phyloP scores from a whole-genome alignment of 176 grass and related monocot genomes.

The Hordeum marinum region DNA sequence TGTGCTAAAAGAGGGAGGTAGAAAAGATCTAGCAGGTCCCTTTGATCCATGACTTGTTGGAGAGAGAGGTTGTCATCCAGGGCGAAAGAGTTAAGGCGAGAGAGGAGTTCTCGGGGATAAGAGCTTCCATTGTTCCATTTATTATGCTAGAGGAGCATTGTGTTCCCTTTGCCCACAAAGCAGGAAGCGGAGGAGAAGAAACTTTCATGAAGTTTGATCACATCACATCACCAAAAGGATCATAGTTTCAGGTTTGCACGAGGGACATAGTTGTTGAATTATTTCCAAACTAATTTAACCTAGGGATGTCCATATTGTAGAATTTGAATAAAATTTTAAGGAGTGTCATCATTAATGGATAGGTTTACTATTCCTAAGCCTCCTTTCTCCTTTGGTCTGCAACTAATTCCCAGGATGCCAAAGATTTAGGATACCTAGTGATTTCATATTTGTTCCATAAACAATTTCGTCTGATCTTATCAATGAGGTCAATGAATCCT shows the following conservation, averaged over 20 bases:
- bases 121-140: too few relatives aligned
- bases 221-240: neutral
- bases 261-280: neutral
- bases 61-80: too few relatives aligned
- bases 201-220: neutral
- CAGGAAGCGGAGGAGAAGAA: neutral
- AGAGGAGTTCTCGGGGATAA: too few relatives aligned
- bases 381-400: neutral
- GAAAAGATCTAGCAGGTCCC: too few relatives aligned
- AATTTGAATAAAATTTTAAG: neutral
- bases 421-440: neutral
- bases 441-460: neutral
- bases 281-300: neutral
- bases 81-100: too few relatives aligned
- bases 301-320: neutral
- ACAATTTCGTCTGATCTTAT: too few relatives aligned
- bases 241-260: neutral
- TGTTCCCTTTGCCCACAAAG: neutral
- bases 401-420: neutral
- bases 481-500: too few relatives aligned
- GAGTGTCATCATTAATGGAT: neutral
- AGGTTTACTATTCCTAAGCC: neutral
- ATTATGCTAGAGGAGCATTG: too few relatives aligned
- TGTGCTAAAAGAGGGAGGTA: too few relatives aligned
- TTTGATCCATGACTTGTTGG: too few relatives aligned